phyloP scores from a whole-genome alignment of 441 rosid species.

The Mallotus japonicus region DNA sequence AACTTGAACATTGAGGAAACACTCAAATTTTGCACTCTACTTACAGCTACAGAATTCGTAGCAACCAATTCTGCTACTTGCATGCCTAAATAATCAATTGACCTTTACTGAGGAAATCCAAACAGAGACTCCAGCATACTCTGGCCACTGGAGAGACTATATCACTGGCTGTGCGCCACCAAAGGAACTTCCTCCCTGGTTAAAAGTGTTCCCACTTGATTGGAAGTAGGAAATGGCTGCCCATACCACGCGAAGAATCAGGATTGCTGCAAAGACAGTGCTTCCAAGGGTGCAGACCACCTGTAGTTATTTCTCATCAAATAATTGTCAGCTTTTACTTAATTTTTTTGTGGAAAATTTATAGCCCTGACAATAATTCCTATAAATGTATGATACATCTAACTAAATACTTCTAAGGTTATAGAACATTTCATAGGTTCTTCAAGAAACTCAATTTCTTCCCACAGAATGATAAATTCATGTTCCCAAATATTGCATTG shows the following conservation, averaged over 20 bases:
- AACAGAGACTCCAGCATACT: not conserved
- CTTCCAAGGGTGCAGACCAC: slow-evolving; percentile 73
- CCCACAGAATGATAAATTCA: not conserved
- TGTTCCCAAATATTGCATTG: not conserved
- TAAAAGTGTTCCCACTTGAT: slow-evolving; percentile 40
- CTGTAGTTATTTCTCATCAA: slow-evolving; percentile 25
- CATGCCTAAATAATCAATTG: not conserved
- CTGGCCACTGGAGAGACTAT: slow-evolving; percentile 6
- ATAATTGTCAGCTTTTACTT: not conserved
- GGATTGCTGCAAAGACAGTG: slow-evolving; percentile 17
- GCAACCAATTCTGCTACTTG: not conserved
- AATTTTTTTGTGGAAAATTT: not conserved
- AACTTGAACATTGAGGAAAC: not conserved
- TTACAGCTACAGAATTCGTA: not conserved
- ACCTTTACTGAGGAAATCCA: not conserved
- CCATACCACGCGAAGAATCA: slow-evolving; percentile 61
- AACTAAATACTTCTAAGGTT: not conserved
- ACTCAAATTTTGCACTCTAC: not conserved
- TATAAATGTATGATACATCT: not conserved
- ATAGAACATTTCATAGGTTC: not conserved
- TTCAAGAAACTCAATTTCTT: not conserved
- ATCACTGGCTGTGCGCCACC: slow-evolving; percentile 34
- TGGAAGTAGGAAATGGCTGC: slow-evolving; percentile 57
- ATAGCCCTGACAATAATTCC: not conserved
- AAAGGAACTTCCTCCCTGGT: slow-evolving; percentile 37